Conservation (phyloP, 2,329 filamentous ascomycete species). For the Ceratocystiopsis minuta region DNA sequence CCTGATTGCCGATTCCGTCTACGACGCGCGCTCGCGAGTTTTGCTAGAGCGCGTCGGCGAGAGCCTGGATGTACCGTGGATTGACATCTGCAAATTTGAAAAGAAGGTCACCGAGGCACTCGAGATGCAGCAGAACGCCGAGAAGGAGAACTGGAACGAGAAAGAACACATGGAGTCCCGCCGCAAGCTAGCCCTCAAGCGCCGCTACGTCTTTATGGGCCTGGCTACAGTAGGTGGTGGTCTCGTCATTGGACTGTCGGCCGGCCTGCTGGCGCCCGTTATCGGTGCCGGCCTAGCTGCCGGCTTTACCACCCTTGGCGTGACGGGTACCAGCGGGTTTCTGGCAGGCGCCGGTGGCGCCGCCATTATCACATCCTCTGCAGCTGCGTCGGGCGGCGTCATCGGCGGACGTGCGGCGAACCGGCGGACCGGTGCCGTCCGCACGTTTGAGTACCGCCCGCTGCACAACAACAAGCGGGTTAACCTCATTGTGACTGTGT, state of each 20-base stretch:
- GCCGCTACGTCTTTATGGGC: conserved; percentile 86
- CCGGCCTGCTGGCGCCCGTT: conserved; percentile 76
- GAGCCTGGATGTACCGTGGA: conserved; percentile 66
- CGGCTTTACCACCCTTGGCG: conserved; percentile 86
- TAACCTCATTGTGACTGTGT: conserved; percentile 86
- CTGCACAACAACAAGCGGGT: conserved; percentile 96
- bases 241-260: conserved; percentile 85
- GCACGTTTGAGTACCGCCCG: conserved; percentile 91
- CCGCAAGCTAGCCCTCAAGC: conserved; percentile 63
- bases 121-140: conserved; percentile 90
- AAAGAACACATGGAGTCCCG: conserved; percentile 80
- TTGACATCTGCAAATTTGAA: conserved; percentile 92
- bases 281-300: conserved; percentile 89
- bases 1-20: conserved; percentile 87
- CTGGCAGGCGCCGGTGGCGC: conserved; percentile 82
- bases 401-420: conserved; percentile 78
- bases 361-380: conserved; percentile 80
- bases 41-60: conserved; percentile 69
- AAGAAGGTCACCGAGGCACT: conserved; percentile 91
- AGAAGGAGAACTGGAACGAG: conserved; percentile 96
- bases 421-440: conserved; percentile 75
- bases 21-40: conserved; percentile 73
- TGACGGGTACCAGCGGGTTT: conserved; percentile 75
- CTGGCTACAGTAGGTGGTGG: conserved; percentile 89
- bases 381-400: conserved; percentile 68